Evolutionary conservation across 768 basidiomycete species (phyloP).

Genomic region (Rubroboletus pulcherrimus): DNA sequence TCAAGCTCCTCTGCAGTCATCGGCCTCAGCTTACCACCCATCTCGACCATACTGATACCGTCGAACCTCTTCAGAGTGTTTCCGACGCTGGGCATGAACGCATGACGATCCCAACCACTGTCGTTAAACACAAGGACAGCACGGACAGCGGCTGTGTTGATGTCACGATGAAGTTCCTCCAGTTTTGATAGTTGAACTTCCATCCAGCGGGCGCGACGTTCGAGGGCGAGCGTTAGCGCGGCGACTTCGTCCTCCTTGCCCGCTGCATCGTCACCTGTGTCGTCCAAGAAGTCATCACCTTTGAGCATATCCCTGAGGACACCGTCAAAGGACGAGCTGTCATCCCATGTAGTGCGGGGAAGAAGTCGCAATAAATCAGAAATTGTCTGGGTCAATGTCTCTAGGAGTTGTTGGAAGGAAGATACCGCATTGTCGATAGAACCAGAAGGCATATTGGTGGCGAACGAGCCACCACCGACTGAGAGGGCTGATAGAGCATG

Average conservation of each 20-base stretch:
- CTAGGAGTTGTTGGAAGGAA: slow-evolving; percentile 84
- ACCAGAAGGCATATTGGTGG: slow-evolving; percentile 72
- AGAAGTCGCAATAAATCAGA: slow-evolving; percentile 81
- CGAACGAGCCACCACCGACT: slow-evolving; percentile 80
- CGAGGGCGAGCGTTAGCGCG: slow-evolving; percentile 75
- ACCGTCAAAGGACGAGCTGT: slow-evolving; percentile 84
- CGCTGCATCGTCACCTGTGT: slow-evolving; percentile 58
- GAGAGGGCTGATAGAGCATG: slow-evolving; percentile 84
- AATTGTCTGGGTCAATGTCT: slow-evolving; percentile 87
- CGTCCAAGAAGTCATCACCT: slow-evolving; percentile 82
- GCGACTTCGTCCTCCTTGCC: slow-evolving; percentile 82
- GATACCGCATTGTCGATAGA: slow-evolving; percentile 90
- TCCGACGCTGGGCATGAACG: slow-evolving; percentile 66
- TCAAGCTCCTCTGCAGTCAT: slow-evolving; percentile 76
- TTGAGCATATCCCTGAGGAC: slow-evolving; percentile 85
- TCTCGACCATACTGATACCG: slow-evolving; percentile 52
- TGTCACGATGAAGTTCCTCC: slow-evolving; percentile 85
- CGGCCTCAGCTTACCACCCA: slow-evolving; percentile 37
- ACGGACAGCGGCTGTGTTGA: slow-evolving; percentile 82
- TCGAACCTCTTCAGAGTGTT: slow-evolving; percentile 69
- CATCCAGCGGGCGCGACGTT: slow-evolving; percentile 91
- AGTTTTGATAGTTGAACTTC: slow-evolving; percentile 86
- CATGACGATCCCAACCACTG: slow-evolving; percentile 74
- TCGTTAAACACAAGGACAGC: slow-evolving; percentile 83
- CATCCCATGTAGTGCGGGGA: slow-evolving; percentile 87